These are phyloP conservation scores for Athelia psychrophila DNA, from an alignment of 1,284 basidiomycete genomes.

Conservation along the genomic window DNA sequence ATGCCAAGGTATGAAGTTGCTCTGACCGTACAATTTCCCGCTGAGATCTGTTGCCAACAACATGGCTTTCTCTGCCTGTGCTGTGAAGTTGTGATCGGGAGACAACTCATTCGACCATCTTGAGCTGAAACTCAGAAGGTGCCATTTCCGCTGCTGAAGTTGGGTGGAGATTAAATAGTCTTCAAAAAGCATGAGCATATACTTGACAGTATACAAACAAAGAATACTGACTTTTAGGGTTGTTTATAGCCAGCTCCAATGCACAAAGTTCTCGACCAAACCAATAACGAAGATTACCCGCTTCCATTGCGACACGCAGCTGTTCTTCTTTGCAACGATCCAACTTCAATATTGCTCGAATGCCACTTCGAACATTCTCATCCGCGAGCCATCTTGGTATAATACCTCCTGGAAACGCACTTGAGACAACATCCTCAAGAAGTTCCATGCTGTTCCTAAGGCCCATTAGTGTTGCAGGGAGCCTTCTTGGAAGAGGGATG, in stretches of 20 bases:
- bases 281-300: conserved; percentile 21
- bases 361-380: conserved; percentile 24
- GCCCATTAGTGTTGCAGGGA: conserved; percentile 23
- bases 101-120: too few relatives aligned
- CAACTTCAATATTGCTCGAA: conserved; percentile 23
- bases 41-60: too few relatives aligned
- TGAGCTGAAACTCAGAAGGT: too few relatives aligned
- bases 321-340: conserved; percentile 27
- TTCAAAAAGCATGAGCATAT: too few relatives aligned
- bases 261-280: conserved; percentile 14
- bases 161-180: too few relatives aligned
- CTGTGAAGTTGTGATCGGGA: too few relatives aligned
- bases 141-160: too few relatives aligned
- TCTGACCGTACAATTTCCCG: too few relatives aligned
- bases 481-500: conserved; percentile 28
- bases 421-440: conserved; percentile 37
- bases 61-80: too few relatives aligned
- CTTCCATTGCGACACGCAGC: conserved; percentile 15
- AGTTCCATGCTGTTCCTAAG: conserved; percentile 25
- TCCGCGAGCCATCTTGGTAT: conserved; percentile 34
- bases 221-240: background rate
- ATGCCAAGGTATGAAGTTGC: too few relatives aligned
- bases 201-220: too few relatives aligned
- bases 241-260: conserved; percentile 9
- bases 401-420: conserved; percentile 27